Evolutionary conservation across 78 protist species (phyloP).

Genomic region (Dictyostelium capitatum): DNA sequence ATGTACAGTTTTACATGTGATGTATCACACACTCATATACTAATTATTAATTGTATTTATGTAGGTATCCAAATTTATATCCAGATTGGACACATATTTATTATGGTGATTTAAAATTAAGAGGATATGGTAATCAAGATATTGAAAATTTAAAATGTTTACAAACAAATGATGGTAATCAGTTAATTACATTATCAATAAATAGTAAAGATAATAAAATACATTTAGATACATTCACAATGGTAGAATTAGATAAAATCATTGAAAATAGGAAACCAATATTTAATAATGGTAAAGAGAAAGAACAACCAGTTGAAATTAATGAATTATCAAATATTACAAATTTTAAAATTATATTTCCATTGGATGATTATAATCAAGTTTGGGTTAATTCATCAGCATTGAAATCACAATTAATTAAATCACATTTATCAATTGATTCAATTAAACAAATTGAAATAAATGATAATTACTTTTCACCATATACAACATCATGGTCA

Average conservation of each 20-base stretch:
- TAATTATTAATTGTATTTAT: no score
- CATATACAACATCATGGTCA: neutral
- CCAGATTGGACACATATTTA: slow-evolving; percentile 80
- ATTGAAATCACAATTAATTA: neutral
- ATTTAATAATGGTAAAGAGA: neutral
- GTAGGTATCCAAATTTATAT: slow-evolving; percentile 65
- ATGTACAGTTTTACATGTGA: neutral
- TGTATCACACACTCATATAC: neutral
- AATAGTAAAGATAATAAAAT: neutral
- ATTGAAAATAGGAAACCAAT: slow-evolving; percentile 56
- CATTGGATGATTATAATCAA: slow-evolving; percentile 68
- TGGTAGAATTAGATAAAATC: neutral
- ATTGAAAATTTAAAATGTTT: slow-evolving; percentile 5
- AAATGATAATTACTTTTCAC: neutral
- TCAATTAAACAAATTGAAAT: neutral
- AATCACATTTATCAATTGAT: slow-evolving; percentile 4
- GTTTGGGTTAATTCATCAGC: slow-evolving; percentile 36
- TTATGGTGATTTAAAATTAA: slow-evolving; percentile 57
- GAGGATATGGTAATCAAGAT: slow-evolving; percentile 20
- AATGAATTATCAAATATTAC: slow-evolving; percentile 13
- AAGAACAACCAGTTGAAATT: neutral
- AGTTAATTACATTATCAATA: slow-evolving; percentile 23
- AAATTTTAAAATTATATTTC: slow-evolving; percentile 30
- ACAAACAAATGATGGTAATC: neutral
- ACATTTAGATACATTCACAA: slow-evolving; percentile 27